Base-by-base conservation (phyloP, 352 stramenopile genomes). In the Pythium scleroteichum region DNA sequence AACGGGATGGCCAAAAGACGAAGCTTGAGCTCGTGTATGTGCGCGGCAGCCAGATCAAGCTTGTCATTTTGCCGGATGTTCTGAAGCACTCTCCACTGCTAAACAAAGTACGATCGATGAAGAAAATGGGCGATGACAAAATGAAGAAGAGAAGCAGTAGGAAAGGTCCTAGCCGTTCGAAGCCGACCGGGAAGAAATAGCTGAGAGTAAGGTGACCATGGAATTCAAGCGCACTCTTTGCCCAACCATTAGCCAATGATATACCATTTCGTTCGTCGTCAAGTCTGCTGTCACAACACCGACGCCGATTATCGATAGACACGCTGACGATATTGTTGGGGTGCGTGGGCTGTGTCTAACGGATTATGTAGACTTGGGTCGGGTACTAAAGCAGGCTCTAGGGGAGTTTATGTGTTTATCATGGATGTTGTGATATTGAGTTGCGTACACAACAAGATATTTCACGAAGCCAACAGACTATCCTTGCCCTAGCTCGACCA, bases 81-180 rank as follows among this genome's bases (percentile, higher is more conserved):
- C 83, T 99, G 56, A 98, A 98, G 76, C 98, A 98, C 79, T 97
- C 97, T 51, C 96, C 97, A 20, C 78, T 99, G 20, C 97, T 99
- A 68, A 94, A 95, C 75, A 98, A 98, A 72, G 94, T 99, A 41
- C 85, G 97, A 65, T 88, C 85, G 22, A 33, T 95, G 35, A 92
- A 88, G 57, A 89, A 90, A 68, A 76, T 78, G 17, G 73, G 69
- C 32, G 76, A 82, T 41, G 76, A 87, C 38, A 79, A 84, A 68
- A 48, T 19, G 4, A 71, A 85, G 73, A 64, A 71, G 51, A 66
- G 66, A 46, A 46, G 32, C 42, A n/a, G 38, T 14, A 44, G 64
- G 27, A 71, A 71, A 61, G 44, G 47, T 19, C n/a, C 57, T 4
- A 45, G 44, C 8, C 45, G 64, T 19, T 39, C 57, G 6, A 64